A percentile compares a stretch with the other conserved stretches of the same genome.
Evolutionary conservation across 352 stramenopile species (phyloP).

Genomic region (Thraustochytrium sp.): DNA sequence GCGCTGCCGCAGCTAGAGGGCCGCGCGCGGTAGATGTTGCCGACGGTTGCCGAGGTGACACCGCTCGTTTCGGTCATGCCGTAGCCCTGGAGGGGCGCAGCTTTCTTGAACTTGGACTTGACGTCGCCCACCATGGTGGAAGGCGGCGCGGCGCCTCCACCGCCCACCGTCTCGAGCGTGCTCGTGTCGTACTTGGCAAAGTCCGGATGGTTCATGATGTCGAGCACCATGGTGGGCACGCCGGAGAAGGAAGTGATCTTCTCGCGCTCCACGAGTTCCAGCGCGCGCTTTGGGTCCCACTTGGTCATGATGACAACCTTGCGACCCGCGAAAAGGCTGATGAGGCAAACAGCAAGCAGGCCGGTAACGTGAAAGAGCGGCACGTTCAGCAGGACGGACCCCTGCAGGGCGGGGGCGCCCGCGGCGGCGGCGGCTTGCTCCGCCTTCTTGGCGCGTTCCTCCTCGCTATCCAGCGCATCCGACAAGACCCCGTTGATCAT

Average conservation of each 20-base stretch:
- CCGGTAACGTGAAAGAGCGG: constrained; percentile 41
- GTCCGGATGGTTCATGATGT: constrained; percentile 41
- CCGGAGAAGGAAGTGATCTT: not conserved
- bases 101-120: constrained; percentile 36
- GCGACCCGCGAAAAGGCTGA: not conserved
- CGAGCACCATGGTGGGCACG: constrained; percentile 43
- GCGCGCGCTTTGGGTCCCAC: constrained; percentile 15
- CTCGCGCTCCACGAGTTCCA: constrained; percentile 36
- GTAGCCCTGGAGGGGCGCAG: constrained; percentile 20
- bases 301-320: constrained; percentile 44
- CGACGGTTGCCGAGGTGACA: not conserved
- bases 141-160: constrained; percentile 12
- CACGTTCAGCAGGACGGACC: constrained; percentile 9
- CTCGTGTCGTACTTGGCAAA: constrained; percentile 43
- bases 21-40: not conserved
- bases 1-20: constrained; percentile 19
- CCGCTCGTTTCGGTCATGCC: constrained; percentile 39
- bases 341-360: constrained; percentile 15
- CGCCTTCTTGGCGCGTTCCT: not conserved
- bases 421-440: not conserved
- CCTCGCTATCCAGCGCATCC: not conserved
- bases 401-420: not conserved
- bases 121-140: constrained; percentile 19
- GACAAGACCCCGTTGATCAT: not conserved
- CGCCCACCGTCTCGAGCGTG: constrained; percentile 30